A percentile compares a stretch with the other conserved stretches of the same genome.
These are phyloP conservation scores for Scenedesmus sp. DNA, from an alignment of 163 green algal genomes.

Conservation along the genomic window DNA sequence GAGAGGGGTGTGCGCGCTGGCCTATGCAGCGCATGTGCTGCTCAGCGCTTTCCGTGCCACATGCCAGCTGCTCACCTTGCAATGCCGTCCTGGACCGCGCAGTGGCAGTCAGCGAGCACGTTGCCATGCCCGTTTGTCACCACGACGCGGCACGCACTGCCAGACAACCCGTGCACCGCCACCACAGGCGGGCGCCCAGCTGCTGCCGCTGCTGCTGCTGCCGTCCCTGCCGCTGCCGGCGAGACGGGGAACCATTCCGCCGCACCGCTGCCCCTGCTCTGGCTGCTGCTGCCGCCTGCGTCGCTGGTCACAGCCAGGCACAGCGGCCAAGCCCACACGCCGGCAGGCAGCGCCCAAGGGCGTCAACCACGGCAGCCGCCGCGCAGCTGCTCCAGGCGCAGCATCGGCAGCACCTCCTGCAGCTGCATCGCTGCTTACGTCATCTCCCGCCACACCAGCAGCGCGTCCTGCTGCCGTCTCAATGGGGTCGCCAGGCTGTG, in stretches of 20 bases:
- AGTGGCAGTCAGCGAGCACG: slow-evolving; percentile 18
- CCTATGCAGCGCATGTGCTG: too few relatives aligned
- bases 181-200: background rate
- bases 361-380: background rate
- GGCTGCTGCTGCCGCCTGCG: background rate
- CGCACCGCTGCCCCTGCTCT: background rate
- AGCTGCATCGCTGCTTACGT: too few relatives aligned
- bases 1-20: too few relatives aligned
- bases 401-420: background rate
- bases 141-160: slow-evolving; percentile 9
- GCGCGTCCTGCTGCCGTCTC: background rate
- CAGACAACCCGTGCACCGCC: slow-evolving; percentile 20
- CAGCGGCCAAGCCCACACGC: slow-evolving; percentile 39
- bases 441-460: background rate
- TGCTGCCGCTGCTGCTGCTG: background rate
- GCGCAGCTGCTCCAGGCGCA: background rate
- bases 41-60: background rate
- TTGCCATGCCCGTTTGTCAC: background rate
- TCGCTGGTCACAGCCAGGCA: background rate
- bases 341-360: background rate
- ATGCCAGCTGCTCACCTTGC: slow-evolving; percentile 24
- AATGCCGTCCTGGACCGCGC: slow-evolving; percentile 8
- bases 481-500: background rate
- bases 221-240: background rate
- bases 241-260: background rate